These are phyloP conservation scores for Exophiala xenobiotica DNA, from an alignment of 2,329 filamentous ascomycete species.

Conservation along the genomic window DNA sequence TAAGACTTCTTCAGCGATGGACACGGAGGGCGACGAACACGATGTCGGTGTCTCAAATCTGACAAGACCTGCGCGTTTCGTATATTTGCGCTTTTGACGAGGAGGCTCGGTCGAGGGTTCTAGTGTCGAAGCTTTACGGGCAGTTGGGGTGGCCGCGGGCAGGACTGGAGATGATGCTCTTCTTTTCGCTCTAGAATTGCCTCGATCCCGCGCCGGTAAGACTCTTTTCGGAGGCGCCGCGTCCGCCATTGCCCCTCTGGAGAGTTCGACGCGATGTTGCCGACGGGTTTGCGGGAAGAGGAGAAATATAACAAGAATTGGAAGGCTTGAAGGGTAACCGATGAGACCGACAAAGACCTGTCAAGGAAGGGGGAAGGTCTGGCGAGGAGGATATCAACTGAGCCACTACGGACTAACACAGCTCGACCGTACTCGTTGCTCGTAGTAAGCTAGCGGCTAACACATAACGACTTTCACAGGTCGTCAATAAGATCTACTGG, in stretches of 20 bases:
- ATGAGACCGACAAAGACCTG: too few species aligned
- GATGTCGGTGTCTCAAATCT: slow-evolving; percentile 33
- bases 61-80: slow-evolving; percentile 33
- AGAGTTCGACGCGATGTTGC: neutral
- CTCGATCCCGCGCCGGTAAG: slow-evolving; percentile 43
- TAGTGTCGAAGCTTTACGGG: slow-evolving; percentile 32
- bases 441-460: too few species aligned
- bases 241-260: slow-evolving; percentile 18
- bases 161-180: slow-evolving; percentile 37
- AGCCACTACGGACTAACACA: too few species aligned
- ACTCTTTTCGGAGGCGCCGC: slow-evolving; percentile 46
- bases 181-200: slow-evolving; percentile 45
- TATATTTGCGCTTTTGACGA: slow-evolving; percentile 36
- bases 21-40: slow-evolving; percentile 32
- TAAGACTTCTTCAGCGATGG: slow-evolving; percentile 41
- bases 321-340: too few species aligned
- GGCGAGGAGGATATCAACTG: neutral
- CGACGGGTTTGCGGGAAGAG: neutral
- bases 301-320: neutral
- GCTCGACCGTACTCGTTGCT: too few species aligned
- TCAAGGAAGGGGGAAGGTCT: neutral
- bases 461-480: too few species aligned
- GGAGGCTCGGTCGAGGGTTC: slow-evolving; percentile 27
- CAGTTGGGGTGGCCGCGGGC: slow-evolving; percentile 10
- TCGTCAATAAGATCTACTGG: neutral